Percentiles rank a stretch among this genome's conserved stretches.
These are phyloP conservation scores for Globisporangium okanoganense DNA, from an alignment of 352 stramenopile species.

Conservation along the genomic window DNA sequence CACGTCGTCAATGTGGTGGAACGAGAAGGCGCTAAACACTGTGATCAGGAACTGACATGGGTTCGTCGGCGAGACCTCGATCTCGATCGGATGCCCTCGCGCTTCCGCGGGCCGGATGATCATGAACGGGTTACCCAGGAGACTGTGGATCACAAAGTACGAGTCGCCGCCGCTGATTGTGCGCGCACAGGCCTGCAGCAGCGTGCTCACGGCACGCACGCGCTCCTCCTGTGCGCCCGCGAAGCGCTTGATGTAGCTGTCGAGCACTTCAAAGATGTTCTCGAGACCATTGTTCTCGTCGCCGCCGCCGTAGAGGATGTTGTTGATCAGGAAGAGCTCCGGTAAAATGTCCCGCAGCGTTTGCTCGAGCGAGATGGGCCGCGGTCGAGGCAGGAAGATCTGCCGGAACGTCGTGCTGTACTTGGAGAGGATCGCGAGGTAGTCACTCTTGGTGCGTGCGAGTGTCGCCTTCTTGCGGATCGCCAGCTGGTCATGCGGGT, in stretches of 20 bases:
- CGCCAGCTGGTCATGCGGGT: conserved; percentile 66
- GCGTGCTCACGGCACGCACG: conserved; percentile 57
- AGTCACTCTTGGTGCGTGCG: conserved; percentile 50
- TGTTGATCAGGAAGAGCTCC: conserved; percentile 76
- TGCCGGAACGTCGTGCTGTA: conserved; percentile 57
- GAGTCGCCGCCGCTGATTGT: conserved; percentile 79
- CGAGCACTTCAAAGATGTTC: conserved; percentile 79
- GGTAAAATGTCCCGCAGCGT: conserved; percentile 75
- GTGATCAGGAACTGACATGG: conserved; percentile 71
- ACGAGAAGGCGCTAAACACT: conserved; percentile 72
- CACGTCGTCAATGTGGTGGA: conserved; percentile 76
- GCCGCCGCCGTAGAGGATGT: conserved; percentile 65
- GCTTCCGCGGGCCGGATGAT: conserved; percentile 74
- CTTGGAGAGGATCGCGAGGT: conserved; percentile 64
- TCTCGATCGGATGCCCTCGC: conserved; percentile 65
- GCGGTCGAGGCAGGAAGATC: conserved; percentile 65
- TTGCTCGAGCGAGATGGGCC: conserved; percentile 74
- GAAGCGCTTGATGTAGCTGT: conserved; percentile 67
- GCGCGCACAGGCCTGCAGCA: conserved; percentile 68
- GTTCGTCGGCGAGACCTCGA: conserved; percentile 52
- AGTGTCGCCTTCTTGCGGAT: conserved; percentile 66
- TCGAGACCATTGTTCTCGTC: conserved; percentile 64
- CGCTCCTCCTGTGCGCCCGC: conserved; percentile 55
- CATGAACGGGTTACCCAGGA: conserved; percentile 65
- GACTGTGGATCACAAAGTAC: conserved; percentile 74